Percentiles rank a stretch among this genome's conserved stretches.
These are phyloP conservation scores for Hippophae rhamnoides DNA, from an alignment of 306 rosid species.

Conservation along the genomic window DNA sequence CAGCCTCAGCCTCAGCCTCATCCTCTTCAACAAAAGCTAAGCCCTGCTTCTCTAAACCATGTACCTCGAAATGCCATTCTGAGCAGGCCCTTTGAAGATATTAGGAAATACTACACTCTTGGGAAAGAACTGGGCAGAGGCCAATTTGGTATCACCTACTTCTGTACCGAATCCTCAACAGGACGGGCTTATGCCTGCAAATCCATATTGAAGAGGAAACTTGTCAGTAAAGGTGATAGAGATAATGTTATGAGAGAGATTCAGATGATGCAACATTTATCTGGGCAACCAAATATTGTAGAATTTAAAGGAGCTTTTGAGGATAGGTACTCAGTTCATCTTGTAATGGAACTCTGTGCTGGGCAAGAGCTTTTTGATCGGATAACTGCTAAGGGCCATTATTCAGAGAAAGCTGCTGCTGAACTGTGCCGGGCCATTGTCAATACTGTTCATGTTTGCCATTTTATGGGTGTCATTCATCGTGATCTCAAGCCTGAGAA, in stretches of 20 bases:
- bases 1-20: conserved; percentile 18
- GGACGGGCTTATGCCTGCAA: conserved; percentile 66
- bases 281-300: conserved; percentile 78
- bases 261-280: conserved; percentile 84
- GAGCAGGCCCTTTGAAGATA: conserved; percentile 58
- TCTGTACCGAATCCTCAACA: conserved; percentile 60
- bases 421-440: conserved; percentile 54
- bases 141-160: conserved; percentile 78
- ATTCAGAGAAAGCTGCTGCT: conserved; percentile 80
- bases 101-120: conserved; percentile 47
- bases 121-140: conserved; percentile 87
- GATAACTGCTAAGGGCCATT: conserved; percentile 69
- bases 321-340: conserved; percentile 70
- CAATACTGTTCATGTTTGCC: conserved; percentile 77
- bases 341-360: conserved; percentile 88
- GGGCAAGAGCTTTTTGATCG: conserved; percentile 90
- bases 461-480: conserved; percentile 84
- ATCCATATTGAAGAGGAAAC: conserved; percentile 74
- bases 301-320: conserved; percentile 74
- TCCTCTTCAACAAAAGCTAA: conserved; percentile 15
- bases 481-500: conserved; percentile 94
- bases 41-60: conserved; percentile 17
- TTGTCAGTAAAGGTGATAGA: conserved; percentile 47
- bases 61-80: conserved; percentile 35
- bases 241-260: conserved; percentile 79